These are phyloP conservation scores for Wickerhamomyces tratensis DNA, from an alignment of 805 yeast genomes.

Conservation along the genomic window DNA sequence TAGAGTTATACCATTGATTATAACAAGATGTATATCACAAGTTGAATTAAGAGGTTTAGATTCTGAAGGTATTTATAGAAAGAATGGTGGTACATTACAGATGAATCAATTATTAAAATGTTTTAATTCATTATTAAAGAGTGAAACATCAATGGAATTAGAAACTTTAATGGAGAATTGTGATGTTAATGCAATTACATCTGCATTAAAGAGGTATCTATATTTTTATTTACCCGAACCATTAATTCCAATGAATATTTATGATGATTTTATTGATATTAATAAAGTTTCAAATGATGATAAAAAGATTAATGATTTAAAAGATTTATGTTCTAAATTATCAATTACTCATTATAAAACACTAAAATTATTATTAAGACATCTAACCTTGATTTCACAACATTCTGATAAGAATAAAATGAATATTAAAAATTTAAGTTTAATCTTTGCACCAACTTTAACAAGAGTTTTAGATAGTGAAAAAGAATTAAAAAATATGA, in stretches of 20 bases:
- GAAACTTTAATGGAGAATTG: slow-evolving; percentile 28
- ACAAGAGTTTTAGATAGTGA: slow-evolving; percentile 73
- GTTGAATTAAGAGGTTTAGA: slow-evolving; percentile 72
- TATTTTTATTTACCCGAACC: slow-evolving; percentile 74
- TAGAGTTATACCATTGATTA: slow-evolving; percentile 55
- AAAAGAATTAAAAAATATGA: slow-evolving; percentile 79
- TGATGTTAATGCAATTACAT: slow-evolving; percentile 82
- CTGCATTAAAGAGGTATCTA: slow-evolving; percentile 79
- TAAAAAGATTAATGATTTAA: slow-evolving; percentile 29
- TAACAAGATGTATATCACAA: slow-evolving; percentile 61
- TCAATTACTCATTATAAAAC: slow-evolving; percentile 63
- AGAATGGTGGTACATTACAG: slow-evolving; percentile 44
- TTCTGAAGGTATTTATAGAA: slow-evolving; percentile 82
- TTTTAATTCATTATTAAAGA: slow-evolving; percentile 16
- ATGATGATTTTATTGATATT: slow-evolving; percentile 56
- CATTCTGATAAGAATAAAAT: slow-evolving; percentile 57
- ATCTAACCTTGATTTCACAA: slow-evolving; percentile 50
- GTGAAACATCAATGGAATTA: slow-evolving; percentile 24
- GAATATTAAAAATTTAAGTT: slow-evolving; percentile 75
- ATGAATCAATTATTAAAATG: slow-evolving; percentile 25
- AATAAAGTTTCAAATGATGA: slow-evolving; percentile 23
- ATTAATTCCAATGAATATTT: slow-evolving; percentile 59
- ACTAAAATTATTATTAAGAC: slow-evolving; percentile 47
- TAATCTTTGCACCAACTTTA: slow-evolving; percentile 92
- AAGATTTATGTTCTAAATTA: slow-evolving; percentile 35